These are phyloP conservation scores for Dryas integrifolia DNA, from an alignment of 331 rosid genomes.

Conservation along the genomic window DNA sequence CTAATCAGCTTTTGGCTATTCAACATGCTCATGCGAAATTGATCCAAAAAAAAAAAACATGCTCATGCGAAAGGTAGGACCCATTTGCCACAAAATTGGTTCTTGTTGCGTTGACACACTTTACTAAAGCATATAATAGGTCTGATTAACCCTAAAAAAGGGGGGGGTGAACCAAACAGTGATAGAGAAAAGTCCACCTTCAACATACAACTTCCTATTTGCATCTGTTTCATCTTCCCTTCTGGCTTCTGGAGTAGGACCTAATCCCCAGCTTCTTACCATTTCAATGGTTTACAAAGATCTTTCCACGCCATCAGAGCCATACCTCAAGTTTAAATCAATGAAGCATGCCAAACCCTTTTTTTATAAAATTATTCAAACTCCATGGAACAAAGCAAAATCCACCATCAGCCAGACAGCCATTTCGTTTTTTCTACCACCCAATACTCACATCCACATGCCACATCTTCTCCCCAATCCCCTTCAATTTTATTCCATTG, in stretches of 20 bases:
- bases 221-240: not conserved
- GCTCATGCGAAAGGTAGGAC: not conserved
- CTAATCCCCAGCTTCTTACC: too few relatives aligned
- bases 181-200: not conserved
- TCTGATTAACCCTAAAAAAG: not conserved
- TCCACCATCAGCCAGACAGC: too few relatives aligned
- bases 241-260: too few relatives aligned
- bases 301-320: too few relatives aligned
- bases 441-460: too few relatives aligned
- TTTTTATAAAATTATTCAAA: too few relatives aligned
- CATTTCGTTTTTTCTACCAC: too few relatives aligned
- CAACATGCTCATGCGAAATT: not conserved
- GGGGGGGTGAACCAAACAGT: not conserved
- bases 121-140: not conserved
- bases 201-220: not conserved
- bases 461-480: too few relatives aligned
- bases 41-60: not conserved
- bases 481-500: too few relatives aligned
- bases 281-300: too few relatives aligned
- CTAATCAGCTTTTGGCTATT: not conserved
- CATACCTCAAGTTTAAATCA: not conserved
- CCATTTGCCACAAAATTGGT: not conserved
- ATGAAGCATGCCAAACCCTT: not conserved
- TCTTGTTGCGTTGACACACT: too few relatives aligned
- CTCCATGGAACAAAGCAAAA: too few relatives aligned